Evolutionary conservation across 2,329 filamentous ascomycete species (phyloP), one percentile per base, ranked within the genome.

Genomic region (Penicillium digitatum): DNA sequence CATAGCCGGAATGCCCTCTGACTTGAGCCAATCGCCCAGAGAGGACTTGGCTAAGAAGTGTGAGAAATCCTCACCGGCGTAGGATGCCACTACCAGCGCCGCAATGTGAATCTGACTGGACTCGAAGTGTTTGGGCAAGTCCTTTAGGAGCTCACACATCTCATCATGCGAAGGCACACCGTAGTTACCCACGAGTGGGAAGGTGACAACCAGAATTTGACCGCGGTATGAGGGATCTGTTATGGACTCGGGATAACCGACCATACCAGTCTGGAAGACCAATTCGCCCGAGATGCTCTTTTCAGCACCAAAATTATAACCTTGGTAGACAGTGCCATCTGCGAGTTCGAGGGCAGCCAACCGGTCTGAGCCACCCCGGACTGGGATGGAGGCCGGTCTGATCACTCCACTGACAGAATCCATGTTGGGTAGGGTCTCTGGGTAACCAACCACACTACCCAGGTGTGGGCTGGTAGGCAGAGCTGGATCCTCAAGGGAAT

Each of bases 231-330:
- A 93, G 50, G 89, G 89, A 69, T 93, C 89, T 69, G 89, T 92
- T 82, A 93, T 86, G 45, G 88, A 95, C 81, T 99, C 94, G 39
- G 94, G 92, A 74, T 99, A 99, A 70, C 94, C 94, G 66, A 97
- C 94, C 92, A 97, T 96, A 76, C 94, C 94, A 55, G 94, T 99
- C 82, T 97, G 93, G 80, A 99, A 99, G 77, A 99, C 94, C 73
- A 99, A 82, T 81, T 99, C 94, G 74, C 94, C 94, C 63, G 93
- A 89, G 69, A 95, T 86, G 79, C 90, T 96, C 83, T 92, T 96
- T 70, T 90, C 82, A 61, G 93, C 92, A 76, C 94, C 94, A 73
- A 99, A 99, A 82, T 91, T 96, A 80, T 90, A 91, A 66, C 94
- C 94, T 73, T 95, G 89, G 81, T 91, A 95, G 71, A 90, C 84